Conservation (phyloP, 345 rosid species). For the Heritiera fomes region DNA sequence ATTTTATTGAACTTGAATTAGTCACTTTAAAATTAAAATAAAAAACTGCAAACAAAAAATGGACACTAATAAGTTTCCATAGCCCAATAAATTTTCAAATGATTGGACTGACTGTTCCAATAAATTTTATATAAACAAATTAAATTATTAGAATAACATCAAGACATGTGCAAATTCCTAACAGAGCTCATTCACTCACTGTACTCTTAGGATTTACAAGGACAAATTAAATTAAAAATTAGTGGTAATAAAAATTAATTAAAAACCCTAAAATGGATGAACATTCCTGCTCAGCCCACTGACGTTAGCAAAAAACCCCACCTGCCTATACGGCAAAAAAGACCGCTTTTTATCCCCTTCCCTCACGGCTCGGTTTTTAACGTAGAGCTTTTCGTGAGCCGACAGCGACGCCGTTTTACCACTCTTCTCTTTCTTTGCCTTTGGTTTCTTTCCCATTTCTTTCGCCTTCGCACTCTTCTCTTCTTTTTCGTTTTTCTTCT, state of each 20-base stretch:
- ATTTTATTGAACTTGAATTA: too few species aligned
- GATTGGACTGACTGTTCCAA: too few species aligned
- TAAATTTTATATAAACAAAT: not conserved
- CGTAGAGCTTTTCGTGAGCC: slow-evolving; percentile 13
- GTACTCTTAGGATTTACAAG: not conserved
- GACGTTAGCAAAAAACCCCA: slow-evolving; percentile 20
- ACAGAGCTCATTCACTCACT: not conserved
- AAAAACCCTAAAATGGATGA: slow-evolving; percentile 17
- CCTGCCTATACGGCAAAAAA: slow-evolving; percentile 26
- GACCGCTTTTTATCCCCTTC: slow-evolving; percentile 23
- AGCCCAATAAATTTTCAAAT: not conserved
- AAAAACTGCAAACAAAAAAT: too few species aligned
- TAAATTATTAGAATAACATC: not conserved
- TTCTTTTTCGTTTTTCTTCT: slow-evolving; percentile 16
- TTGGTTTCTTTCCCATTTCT: not conserved
- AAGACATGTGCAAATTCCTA: not conserved
- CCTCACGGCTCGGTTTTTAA: slow-evolving; percentile 12
- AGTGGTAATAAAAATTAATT: too few species aligned
- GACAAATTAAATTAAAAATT: not conserved
- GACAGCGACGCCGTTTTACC: not conserved
- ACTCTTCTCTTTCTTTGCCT: slow-evolving; percentile 11
- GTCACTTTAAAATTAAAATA: too few species aligned
- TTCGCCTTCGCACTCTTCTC: not conserved
- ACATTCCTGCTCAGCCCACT: slow-evolving; percentile 23
- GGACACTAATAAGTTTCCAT: too few species aligned